These are phyloP conservation scores for Nematodospora valgi DNA, from an alignment of 805 yeast genomes.

Conservation along the genomic window DNA sequence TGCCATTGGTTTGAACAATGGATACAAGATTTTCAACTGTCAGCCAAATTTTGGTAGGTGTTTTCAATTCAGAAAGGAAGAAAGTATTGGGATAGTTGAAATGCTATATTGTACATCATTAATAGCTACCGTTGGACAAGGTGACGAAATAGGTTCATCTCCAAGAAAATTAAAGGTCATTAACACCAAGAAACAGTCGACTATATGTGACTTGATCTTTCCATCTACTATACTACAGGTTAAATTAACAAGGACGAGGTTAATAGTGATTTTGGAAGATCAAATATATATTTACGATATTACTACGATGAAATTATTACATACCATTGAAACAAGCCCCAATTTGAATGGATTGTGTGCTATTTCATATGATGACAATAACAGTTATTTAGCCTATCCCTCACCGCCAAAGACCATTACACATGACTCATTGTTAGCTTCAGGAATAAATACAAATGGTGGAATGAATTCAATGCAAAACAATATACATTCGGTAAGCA, in stretches of 20 bases:
- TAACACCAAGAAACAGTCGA: slow-evolving; percentile 67
- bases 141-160: slow-evolving; percentile 64
- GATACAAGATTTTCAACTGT: slow-evolving; percentile 78
- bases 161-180: slow-evolving; percentile 82
- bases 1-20: slow-evolving; percentile 63
- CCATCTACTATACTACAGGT: slow-evolving; percentile 41
- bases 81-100: slow-evolving; percentile 70
- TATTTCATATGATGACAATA: slow-evolving; percentile 43
- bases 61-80: slow-evolving; percentile 33
- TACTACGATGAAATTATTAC: slow-evolving; percentile 37
- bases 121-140: slow-evolving; percentile 78
- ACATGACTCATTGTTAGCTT: slow-evolving; percentile 39
- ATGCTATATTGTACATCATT: slow-evolving; percentile 89
- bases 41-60: slow-evolving; percentile 40
- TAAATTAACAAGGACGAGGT: slow-evolving; percentile 28
- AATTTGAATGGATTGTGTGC: slow-evolving; percentile 56
- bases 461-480: slow-evolving; percentile 38
- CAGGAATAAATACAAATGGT: slow-evolving; percentile 39
- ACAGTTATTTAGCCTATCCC: slow-evolving; percentile 66
- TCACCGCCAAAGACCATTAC: slow-evolving; percentile 63
- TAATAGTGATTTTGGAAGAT: slow-evolving; percentile 39
- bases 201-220: slow-evolving; percentile 42
- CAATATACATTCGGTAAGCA: slow-evolving; percentile 38
- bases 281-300: slow-evolving; percentile 44
- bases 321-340: slow-evolving; percentile 43